Evolutionary conservation across 331 rosid species (phyloP), one percentile per base, ranked within the genome.

Genomic region (Cucumis variabilis): DNA sequence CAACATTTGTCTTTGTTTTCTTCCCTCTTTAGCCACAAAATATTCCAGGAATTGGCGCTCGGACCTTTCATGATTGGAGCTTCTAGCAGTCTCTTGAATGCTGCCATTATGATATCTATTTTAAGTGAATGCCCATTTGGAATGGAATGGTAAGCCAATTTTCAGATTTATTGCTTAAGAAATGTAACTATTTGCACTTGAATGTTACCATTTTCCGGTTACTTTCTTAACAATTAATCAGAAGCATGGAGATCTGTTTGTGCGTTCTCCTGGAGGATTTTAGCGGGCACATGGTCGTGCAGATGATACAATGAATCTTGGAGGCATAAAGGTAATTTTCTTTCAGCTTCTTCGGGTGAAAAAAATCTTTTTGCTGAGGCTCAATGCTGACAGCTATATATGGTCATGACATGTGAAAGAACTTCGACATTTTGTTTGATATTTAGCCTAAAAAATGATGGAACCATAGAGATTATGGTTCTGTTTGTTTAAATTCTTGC

Each of bases 281-380:
- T 95, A 95, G 86, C 99, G 89, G 67, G 99, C 99, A 3, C 99
- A 95, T 82, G 99, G 99, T 71, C 98, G 99, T 86, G 97, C 98
- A 10, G 99, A 97, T 90, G 99, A 97, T 89, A 95, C 98, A 55
- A 97, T 97, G 99, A 97, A 97, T 91, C 95, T 97, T 58, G 98
- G 98, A 77, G 99, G 99, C 86, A 95, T 97, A 92, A 97, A 97
- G 99, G 98, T 95, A 89, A 85, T 65, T 55, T 78, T 74, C 21
- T 63, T 25, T 85, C 65, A 41, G 65, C 77, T 67, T 84, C 77
- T 83, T 19, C 33, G 11, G 12, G 78, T 67, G 11, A 15, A 65
- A 51, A n/a, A 8, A 41, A 23, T 13, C 41, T 83, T 21, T 80
- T 79, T 63, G 19, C 50, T 19, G 67, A 25, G 67, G 46, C 66